These are phyloP conservation scores for Lasiodiplodia sp. DNA, from an alignment of 2,329 filamentous ascomycete genomes.

Conservation along the genomic window DNA sequence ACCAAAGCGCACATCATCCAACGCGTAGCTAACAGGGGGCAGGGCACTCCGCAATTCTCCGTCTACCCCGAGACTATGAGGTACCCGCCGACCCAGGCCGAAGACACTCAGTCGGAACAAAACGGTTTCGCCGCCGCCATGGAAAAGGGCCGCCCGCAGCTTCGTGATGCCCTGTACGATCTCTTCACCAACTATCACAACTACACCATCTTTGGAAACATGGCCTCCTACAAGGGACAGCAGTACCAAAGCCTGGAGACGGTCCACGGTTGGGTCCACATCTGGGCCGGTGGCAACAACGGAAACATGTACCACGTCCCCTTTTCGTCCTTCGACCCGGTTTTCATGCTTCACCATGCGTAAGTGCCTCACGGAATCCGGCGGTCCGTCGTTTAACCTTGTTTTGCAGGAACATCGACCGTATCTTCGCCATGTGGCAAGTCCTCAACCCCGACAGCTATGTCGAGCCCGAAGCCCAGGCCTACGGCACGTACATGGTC, in stretches of 20 bases:
- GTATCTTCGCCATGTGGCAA: slow-evolving; percentile 80
- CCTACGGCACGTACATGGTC: slow-evolving; percentile 68
- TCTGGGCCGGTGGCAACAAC: slow-evolving; percentile 61
- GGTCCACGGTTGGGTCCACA: slow-evolving; percentile 58
- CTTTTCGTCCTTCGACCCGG: slow-evolving; percentile 80
- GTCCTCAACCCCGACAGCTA: slow-evolving; percentile 72
- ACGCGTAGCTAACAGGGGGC: neutral
- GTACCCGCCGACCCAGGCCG: slow-evolving; percentile 55
- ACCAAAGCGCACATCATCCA: neutral
- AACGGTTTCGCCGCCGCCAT: slow-evolving; percentile 31
- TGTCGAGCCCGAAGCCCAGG: slow-evolving; percentile 61
- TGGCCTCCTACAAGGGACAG: slow-evolving; percentile 53
- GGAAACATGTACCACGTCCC: slow-evolving; percentile 66
- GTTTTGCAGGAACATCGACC: slow-evolving; percentile 68
- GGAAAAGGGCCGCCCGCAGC: slow-evolving; percentile 35
- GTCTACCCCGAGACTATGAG: slow-evolving; percentile 58
- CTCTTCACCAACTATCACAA: slow-evolving; percentile 73
- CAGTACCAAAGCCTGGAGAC: slow-evolving; percentile 66
- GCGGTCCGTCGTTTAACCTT: neutral
- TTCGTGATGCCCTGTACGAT: slow-evolving; percentile 37
- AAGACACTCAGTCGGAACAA: slow-evolving; percentile 64
- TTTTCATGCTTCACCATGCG: slow-evolving; percentile 78
- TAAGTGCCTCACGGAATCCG: slow-evolving; percentile 34
- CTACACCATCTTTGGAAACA: slow-evolving; percentile 74
- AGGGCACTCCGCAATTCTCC: slow-evolving; percentile 12